phyloP scores from a whole-genome alignment of 2,329 filamentous ascomycete species.

The Myriosclerotinia curreyana region DNA sequence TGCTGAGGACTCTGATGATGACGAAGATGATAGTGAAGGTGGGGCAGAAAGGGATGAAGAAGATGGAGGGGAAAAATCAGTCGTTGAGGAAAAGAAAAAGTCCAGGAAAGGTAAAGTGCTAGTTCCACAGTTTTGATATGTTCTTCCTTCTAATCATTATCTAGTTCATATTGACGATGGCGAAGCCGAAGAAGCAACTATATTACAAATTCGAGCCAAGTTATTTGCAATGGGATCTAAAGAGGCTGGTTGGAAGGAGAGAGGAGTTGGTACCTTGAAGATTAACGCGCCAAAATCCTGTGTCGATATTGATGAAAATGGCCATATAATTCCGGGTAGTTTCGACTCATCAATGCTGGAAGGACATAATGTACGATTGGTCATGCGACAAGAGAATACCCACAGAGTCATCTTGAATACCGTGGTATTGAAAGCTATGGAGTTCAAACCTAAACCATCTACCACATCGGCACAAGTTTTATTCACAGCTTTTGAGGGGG shows the following conservation, averaged over 20 bases:
- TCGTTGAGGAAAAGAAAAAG: constrained; percentile 61
- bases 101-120: constrained; percentile 59
- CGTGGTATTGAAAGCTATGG: constrained; percentile 72
- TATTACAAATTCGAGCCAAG: constrained; percentile 75
- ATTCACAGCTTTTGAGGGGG: constrained; percentile 62
- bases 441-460: constrained; percentile 72
- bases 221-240: constrained; percentile 71
- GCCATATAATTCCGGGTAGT: constrained; percentile 48
- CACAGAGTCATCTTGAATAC: constrained; percentile 85
- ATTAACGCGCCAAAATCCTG: constrained; percentile 68
- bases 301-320: constrained; percentile 54
- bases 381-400: constrained; percentile 90
- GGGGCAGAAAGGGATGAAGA: constrained; percentile 45
- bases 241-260: constrained; percentile 76
- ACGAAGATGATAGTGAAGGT: constrained; percentile 44
- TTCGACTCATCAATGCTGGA: constrained; percentile 56
- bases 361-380: constrained; percentile 61
- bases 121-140: neutral
- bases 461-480: constrained; percentile 54
- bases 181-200: constrained; percentile 75
- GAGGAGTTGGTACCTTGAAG: constrained; percentile 79
- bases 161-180: constrained; percentile 71
- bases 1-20: constrained; percentile 49
- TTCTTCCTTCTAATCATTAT: constrained; percentile 5
- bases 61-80: constrained; percentile 49